phyloP scores from a whole-genome alignment of 2,329 filamentous ascomycete genomes.

The Colletotrichum theobromicola region DNA sequence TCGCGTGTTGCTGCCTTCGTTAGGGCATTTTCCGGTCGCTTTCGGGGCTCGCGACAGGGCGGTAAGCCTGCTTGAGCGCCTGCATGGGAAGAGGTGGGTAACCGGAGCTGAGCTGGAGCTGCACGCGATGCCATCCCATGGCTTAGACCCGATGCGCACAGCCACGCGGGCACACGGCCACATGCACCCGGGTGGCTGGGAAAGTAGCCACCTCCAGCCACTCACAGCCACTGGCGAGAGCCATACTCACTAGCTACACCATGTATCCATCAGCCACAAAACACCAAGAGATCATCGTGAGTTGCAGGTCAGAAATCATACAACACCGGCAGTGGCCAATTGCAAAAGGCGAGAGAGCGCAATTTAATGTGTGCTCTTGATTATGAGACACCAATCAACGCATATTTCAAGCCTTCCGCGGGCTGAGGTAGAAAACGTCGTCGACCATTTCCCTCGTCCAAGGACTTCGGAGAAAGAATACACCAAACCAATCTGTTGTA shows the following conservation, averaged over 20 bases:
- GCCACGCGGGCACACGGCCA: not conserved
- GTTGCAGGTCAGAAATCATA: not conserved
- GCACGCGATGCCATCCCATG: not conserved
- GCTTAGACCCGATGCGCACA: not conserved
- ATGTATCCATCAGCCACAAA: not conserved
- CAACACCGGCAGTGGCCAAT: not conserved
- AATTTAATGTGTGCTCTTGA: no score
- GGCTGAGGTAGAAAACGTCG: no score
- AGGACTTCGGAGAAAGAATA: no score
- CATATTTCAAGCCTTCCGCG: no score
- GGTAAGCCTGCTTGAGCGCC: not conserved
- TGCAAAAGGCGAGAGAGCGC: not conserved
- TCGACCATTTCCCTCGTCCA: no score
- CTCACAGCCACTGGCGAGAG: rapidly evolving
- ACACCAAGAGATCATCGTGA: not conserved
- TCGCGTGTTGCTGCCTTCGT: not conserved
- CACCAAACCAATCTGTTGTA: no score
- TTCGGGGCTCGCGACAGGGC: not conserved
- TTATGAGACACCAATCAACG: no score
- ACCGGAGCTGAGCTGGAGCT: not conserved
- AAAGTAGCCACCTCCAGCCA: not conserved
- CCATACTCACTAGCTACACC: not conserved
- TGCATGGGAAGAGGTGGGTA: not conserved
- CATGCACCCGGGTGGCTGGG: not conserved
- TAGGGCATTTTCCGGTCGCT: not conserved